Evolutionary conservation across 2,329 filamentous ascomycete genomes (phyloP).

Genomic region (Claviceps paspali): DNA sequence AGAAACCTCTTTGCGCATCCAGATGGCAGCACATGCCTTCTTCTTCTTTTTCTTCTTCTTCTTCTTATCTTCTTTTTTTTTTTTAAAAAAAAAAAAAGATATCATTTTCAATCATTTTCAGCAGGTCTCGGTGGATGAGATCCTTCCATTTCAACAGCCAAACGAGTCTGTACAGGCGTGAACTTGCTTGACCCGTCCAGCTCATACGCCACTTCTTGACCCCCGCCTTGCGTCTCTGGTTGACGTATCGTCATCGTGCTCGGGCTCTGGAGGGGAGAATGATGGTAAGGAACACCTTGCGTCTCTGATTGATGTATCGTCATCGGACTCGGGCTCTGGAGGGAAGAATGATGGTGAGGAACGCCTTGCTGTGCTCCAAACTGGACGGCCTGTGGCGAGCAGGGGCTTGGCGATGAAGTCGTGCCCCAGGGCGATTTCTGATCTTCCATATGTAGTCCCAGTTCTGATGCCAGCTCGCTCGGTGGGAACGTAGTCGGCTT

Average conservation of each 20-base stretch:
- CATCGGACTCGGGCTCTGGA: not conserved
- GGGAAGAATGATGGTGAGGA: not conserved
- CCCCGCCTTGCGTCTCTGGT: not conserved
- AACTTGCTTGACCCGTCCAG: constrained; percentile 7
- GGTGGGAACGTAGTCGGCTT: constrained; percentile 9
- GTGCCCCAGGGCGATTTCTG: constrained; percentile 6
- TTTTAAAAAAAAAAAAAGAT: too few relatives aligned
- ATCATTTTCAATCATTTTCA: too few relatives aligned
- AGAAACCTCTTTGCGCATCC: too few relatives aligned
- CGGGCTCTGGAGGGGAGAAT: not conserved
- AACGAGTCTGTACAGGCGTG: not conserved
- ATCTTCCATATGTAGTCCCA: constrained; percentile 4
- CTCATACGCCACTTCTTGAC: constrained; percentile 7
- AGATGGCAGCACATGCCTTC: too few relatives aligned
- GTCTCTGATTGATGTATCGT: too few relatives aligned
- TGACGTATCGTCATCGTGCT: not conserved
- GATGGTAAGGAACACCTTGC: not conserved
- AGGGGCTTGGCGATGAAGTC: constrained; percentile 1
- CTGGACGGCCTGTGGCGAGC: not conserved
- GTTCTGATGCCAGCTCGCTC: constrained; percentile 10
- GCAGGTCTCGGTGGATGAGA: constrained; percentile 2
- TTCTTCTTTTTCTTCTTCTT: too few relatives aligned
- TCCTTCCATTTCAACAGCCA: constrained; percentile 7
- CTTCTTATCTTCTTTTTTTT: too few relatives aligned
- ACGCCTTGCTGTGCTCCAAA: not conserved